Percentiles rank a stretch among this genome's conserved stretches.
These are phyloP conservation scores for Geotrichum fermentans DNA, from an alignment of 1,139 yeast species.

Conservation along the genomic window DNA sequence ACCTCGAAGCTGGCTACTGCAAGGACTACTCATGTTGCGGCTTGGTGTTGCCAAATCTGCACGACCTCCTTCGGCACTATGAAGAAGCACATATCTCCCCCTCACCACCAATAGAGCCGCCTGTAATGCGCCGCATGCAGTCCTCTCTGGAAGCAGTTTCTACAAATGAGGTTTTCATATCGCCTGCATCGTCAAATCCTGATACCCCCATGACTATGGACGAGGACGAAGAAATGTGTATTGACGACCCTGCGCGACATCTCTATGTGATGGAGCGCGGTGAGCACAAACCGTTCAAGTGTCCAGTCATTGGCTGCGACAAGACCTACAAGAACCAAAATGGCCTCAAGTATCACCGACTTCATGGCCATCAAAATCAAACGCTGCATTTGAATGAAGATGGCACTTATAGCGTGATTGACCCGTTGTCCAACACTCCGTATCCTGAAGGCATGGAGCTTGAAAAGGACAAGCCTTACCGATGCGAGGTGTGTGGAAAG, in stretches of 20 bases:
- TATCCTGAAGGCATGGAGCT: conserved; percentile 84
- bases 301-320: conserved; percentile 98
- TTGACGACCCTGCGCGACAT: conserved; percentile 81
- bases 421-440: conserved; percentile 87
- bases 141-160: conserved; percentile 58
- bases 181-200: conserved; percentile 33
- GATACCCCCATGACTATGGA: conserved; percentile 34
- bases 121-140: conserved; percentile 39
- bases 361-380: conserved; percentile 97
- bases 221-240: conserved; percentile 27
- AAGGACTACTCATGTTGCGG: conserved; percentile 97
- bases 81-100: conserved; percentile 93
- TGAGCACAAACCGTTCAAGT: conserved; percentile 90
- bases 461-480: conserved; percentile 96
- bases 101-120: conserved; percentile 49
- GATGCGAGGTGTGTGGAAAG: conserved; percentile 98
- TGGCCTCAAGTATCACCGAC: conserved; percentile 90
- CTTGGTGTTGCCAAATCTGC: conserved; percentile 81
- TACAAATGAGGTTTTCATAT: conserved; percentile 82
- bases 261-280: conserved; percentile 86
- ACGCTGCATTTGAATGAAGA: conserved; percentile 87
- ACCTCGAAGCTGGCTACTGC: conserved; percentile 91
- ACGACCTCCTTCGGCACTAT: conserved; percentile 87
- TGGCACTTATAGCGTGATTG: conserved; percentile 87
- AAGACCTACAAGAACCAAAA: conserved; percentile 96